Evolutionary conservation across 2,329 filamentous ascomycete species (phyloP), one percentile per base, ranked within the genome.

Genomic region (Diaporthe aspalathi): DNA sequence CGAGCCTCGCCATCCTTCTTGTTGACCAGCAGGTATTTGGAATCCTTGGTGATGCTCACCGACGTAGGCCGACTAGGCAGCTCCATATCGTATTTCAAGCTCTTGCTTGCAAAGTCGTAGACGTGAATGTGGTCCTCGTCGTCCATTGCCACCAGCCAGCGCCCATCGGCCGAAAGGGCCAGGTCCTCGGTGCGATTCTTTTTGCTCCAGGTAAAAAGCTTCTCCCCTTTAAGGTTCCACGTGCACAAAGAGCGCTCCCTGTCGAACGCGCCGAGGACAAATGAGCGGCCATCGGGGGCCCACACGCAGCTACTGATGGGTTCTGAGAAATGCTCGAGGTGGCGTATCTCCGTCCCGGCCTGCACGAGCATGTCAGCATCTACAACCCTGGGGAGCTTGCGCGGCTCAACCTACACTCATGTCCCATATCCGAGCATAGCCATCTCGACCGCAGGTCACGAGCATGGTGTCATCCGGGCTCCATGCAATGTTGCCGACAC

Each of bases 261-360:
- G 75, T 95, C 92, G 40, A 97, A 88, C 11, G 92, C 92, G 4
- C 93, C 94, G 1, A 95, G 91, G 52, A 97, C 88, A 76, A 98
- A 95, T 0, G 89, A 90, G 73, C 90, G 84, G 52, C 92, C 92
- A 77, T 97, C 92, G 0, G 91, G 88, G 7, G 93, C 88, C 95
- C 96, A 99, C n/a, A 93, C 92, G 72, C 94, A 97, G 70, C 93
- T 91, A 56, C 93, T 97, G 47, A 97, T 93, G 0, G 94, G 93
- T 76, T 97, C 92, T n/a, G 88, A 87, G 76, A 96, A 95, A 60
- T 90, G 88, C 66, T 90, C 87, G 20, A 95, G 86, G 11, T 86
- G 89, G 69, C 89, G 86, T 50, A 94, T 83, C 54, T 90, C 84
- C 49, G 84, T 82, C 0, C 93, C 93, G 7, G 87, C 89, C 90